Evolutionary conservation across 805 yeast genomes (phyloP).

Genomic region (Metschnikowia reukaufii): DNA sequence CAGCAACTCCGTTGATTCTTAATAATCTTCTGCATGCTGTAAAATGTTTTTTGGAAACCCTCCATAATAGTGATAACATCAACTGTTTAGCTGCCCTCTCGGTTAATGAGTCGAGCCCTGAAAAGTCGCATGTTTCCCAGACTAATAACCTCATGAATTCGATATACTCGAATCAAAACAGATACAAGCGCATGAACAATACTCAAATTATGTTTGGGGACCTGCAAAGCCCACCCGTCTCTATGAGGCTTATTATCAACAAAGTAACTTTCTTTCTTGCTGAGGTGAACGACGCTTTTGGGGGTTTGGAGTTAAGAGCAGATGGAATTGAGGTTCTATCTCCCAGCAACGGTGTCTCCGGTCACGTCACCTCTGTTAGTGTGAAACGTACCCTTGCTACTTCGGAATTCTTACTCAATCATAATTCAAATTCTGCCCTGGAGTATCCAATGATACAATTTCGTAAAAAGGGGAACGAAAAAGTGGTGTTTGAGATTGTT

Average conservation of each 20-base stretch:
- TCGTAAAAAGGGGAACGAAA: conserved; percentile 24
- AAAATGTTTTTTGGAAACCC: not conserved
- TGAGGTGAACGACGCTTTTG: conserved; percentile 26
- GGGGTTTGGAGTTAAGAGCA: conserved; percentile 22
- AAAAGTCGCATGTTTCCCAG: not conserved
- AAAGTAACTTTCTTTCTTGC: conserved; percentile 20
- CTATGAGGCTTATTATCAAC: conserved; percentile 30
- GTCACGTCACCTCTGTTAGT: conserved; percentile 22
- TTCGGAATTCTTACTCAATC: not conserved
- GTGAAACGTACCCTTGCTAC: conserved; percentile 11
- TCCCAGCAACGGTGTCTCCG: conserved; percentile 22
- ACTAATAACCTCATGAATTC: conserved; percentile 9
- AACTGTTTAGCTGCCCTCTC: not conserved
- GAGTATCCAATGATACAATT: conserved; percentile 27
- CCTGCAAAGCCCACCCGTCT: conserved; percentile 36
- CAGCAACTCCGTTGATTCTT: conserved; percentile 5
- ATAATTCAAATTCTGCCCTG: not conserved
- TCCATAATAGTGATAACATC: conserved; percentile 2
- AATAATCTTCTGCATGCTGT: not conserved
- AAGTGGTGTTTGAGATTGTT: conserved; percentile 40
- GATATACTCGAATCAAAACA: conserved; percentile 11
- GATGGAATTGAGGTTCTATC: conserved; percentile 21
- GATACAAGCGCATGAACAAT: conserved; percentile 13
- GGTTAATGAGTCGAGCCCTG: not conserved
- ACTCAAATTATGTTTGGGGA: conserved; percentile 13